Evolutionary conservation across 352 stramenopile genomes (phyloP).

Genomic region (Pythium periplocum): DNA sequence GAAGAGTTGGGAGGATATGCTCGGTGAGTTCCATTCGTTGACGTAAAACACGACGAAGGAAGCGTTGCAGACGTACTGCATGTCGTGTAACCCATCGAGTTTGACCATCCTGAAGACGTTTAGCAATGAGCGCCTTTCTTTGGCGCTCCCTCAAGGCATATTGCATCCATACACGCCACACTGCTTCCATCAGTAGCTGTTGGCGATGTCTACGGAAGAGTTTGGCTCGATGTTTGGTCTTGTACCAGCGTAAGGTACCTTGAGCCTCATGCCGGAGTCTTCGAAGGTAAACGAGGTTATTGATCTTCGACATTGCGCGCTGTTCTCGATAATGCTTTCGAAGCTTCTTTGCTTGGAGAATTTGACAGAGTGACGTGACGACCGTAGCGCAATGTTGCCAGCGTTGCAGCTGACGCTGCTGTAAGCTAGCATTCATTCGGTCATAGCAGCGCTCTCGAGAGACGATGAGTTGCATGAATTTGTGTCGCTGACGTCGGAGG

Average conservation of each 20-base stretch:
- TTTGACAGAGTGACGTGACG: conserved; percentile 27
- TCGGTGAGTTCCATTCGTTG: too few species aligned
- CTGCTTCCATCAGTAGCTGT: background rate
- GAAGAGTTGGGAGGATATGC: too few species aligned
- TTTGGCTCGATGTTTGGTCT: conserved; percentile 20
- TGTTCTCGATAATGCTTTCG: conserved; percentile 17
- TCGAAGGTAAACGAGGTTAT: conserved; percentile 16
- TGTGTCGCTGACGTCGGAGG: conserved; percentile 8
- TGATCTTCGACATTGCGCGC: conserved; percentile 24
- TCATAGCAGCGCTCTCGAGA: conserved; percentile 36
- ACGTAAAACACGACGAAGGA: background rate
- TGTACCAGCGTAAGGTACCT: conserved; percentile 4
- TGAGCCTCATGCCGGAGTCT: conserved; percentile 15
- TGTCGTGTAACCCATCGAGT: conserved; percentile 13
- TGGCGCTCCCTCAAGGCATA: too few species aligned
- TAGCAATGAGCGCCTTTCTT: background rate
- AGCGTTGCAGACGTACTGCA: conserved; percentile 8
- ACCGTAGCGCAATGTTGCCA: conserved; percentile 17
- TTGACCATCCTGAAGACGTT: conserved; percentile 10
- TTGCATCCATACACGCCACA: too few species aligned
- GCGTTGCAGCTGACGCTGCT: conserved; percentile 13
- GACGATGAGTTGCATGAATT: conserved; percentile 13
- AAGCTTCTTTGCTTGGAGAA: conserved; percentile 24
- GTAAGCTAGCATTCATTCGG: conserved; percentile 30
- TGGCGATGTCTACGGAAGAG: conserved; percentile 3